Evolutionary conservation across 75 land plant species (phyloP).

Genomic region (Cunninghamia lanceolata): DNA sequence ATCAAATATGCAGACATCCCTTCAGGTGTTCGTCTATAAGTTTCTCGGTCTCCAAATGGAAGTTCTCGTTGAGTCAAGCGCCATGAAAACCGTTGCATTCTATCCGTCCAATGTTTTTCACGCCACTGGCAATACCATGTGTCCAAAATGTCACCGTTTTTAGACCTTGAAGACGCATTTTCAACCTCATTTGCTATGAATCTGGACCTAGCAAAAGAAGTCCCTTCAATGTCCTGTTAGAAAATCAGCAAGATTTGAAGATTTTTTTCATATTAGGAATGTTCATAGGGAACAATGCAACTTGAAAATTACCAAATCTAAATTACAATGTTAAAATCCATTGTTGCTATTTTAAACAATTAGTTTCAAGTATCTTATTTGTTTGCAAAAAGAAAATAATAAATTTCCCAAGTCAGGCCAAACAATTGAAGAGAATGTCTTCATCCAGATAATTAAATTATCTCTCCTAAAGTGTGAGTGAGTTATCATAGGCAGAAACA

Average conservation of each 20-base stretch:
- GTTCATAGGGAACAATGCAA: not conserved
- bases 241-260: not conserved
- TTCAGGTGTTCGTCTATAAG: slow-evolving; percentile 57
- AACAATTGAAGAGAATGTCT: not conserved
- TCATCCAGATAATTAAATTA: not conserved
- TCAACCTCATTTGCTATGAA: slow-evolving; percentile 32
- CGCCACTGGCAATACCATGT: slow-evolving; percentile 63
- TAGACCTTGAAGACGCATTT: slow-evolving; percentile 22
- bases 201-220: slow-evolving; percentile 31
- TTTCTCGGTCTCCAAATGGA: slow-evolving; percentile 49
- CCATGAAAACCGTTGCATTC: slow-evolving; percentile 32
- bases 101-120: slow-evolving; percentile 38
- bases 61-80: slow-evolving; percentile 38
- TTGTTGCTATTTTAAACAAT: not conserved
- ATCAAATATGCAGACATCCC: slow-evolving; percentile 61
- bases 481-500: too few species aligned
- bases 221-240: slow-evolving; percentile 13
- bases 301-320: not conserved
- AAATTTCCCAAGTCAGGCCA: not conserved
- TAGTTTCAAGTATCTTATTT: not conserved
- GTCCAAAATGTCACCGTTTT: slow-evolving; percentile 42
- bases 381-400: not conserved
- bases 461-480: too few species aligned
- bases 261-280: not conserved
- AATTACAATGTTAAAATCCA: not conserved